A percentile compares a stretch with the other conserved stretches of the same genome.
Conservation (phyloP, 306 rosid species). For the Sindora glabra region DNA sequence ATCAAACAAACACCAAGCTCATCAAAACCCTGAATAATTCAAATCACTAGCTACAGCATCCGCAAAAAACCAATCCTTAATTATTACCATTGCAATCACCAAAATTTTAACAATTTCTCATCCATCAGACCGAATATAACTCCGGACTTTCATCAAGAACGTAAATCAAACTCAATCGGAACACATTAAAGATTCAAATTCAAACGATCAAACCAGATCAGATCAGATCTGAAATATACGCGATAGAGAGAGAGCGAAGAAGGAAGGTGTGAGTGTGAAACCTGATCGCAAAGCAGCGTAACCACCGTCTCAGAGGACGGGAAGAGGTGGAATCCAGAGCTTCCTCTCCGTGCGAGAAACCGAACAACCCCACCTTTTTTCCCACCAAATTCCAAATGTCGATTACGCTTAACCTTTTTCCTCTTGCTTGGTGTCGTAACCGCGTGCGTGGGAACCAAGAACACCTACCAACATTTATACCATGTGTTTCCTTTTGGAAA, state of each 20-base stretch:
- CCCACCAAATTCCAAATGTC: slow-evolving; percentile 18
- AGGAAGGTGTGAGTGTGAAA: not conserved
- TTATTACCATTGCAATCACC: not conserved
- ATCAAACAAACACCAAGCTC: slow-evolving; percentile 1
- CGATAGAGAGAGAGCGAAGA: not conserved
- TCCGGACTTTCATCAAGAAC: not conserved
- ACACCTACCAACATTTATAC: slow-evolving; percentile 28
- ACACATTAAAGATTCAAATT: not conserved
- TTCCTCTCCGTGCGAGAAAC: slow-evolving; percentile 9
- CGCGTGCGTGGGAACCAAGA: slow-evolving; percentile 9
- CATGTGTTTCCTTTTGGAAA: not conserved
- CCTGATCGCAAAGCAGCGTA: slow-evolving; percentile 74
- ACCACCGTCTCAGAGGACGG: slow-evolving; percentile 97
- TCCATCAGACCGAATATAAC: not conserved
- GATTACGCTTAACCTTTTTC: not conserved
- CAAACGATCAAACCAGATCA: not conserved
- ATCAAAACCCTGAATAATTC: not conserved
- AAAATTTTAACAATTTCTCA: not conserved
- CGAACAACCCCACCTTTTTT: not conserved
- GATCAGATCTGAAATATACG: slow-evolving; percentile 15
- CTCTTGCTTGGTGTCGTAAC: too few species aligned
- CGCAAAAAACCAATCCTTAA: not conserved
- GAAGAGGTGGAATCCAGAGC: slow-evolving; percentile 87
- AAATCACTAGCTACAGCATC: not conserved
- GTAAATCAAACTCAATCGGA: not conserved